These are phyloP conservation scores for Biancaea sappan DNA, from an alignment of 306 rosid species.

Conservation along the genomic window DNA sequence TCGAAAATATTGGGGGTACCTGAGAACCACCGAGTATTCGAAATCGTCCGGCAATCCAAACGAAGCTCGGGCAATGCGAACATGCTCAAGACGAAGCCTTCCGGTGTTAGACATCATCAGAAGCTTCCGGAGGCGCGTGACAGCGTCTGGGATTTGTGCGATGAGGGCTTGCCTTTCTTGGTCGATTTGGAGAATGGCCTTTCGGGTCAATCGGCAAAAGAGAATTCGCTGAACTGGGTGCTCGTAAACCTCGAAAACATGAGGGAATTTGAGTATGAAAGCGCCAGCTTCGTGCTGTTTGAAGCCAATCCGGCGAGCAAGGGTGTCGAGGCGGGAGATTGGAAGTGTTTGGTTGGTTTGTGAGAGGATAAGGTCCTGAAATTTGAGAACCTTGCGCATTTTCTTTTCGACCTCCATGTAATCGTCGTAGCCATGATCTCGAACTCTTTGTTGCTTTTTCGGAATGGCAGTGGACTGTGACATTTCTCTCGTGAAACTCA, in stretches of 20 bases:
- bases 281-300: constrained; percentile 64
- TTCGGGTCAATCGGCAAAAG: constrained; percentile 71
- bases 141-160: constrained; percentile 60
- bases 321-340: constrained; percentile 69
- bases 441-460: constrained; percentile 63
- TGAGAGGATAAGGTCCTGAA: constrained; percentile 64
- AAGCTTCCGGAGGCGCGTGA: constrained; percentile 73
- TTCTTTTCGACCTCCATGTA: constrained; percentile 94
- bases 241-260: constrained; percentile 79
- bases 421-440: constrained; percentile 87
- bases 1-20: constrained; percentile 66
- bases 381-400: constrained; percentile 72
- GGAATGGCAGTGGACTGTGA: constrained; percentile 82
- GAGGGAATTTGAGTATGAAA: constrained; percentile 82
- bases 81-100: constrained; percentile 80
- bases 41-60: constrained; percentile 85
- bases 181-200: constrained; percentile 73
- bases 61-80: constrained; percentile 70
- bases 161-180: constrained; percentile 61
- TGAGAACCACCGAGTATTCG: constrained; percentile 71
- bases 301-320: constrained; percentile 78
- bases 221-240: constrained; percentile 89
- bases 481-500: constrained; percentile 43
- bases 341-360: constrained; percentile 63
- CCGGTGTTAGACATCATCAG: constrained; percentile 72